These are phyloP conservation scores for Penicillium sp. DNA, from an alignment of 2,329 filamentous ascomycete genomes.

Conservation along the genomic window DNA sequence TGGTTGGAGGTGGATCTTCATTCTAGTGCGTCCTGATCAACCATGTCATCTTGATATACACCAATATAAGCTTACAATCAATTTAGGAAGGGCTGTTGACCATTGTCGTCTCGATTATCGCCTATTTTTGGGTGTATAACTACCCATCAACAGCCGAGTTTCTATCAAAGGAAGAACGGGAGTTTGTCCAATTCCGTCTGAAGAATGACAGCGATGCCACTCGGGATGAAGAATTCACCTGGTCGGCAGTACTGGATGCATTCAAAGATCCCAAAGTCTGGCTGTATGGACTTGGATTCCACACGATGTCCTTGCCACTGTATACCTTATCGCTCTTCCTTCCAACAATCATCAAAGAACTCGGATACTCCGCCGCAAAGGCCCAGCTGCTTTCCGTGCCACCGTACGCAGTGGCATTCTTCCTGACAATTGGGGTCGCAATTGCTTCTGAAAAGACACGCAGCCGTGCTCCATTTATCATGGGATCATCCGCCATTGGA, in stretches of 20 bases:
- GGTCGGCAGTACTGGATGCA: constrained; percentile 64
- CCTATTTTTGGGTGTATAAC: constrained; percentile 46
- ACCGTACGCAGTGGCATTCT: constrained; percentile 63
- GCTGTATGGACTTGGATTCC: constrained; percentile 20
- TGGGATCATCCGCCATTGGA: constrained; percentile 56
- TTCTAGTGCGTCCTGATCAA: constrained; percentile 45
- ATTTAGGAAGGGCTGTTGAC: constrained; percentile 66
- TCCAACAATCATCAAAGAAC: constrained; percentile 46
- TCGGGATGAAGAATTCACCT: constrained; percentile 66
- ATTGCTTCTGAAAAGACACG: constrained; percentile 55
- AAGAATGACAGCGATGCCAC: constrained; percentile 69
- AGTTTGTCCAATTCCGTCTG: constrained; percentile 62
- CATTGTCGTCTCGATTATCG: constrained; percentile 52
- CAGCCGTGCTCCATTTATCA: constrained; percentile 64
- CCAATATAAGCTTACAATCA: background rate
- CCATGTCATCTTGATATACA: background rate
- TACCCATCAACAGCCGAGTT: constrained; percentile 46
- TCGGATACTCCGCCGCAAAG: constrained; percentile 44
- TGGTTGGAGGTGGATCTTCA: constrained; percentile 66
- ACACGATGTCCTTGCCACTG: constrained; percentile 59
- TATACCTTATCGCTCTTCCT: constrained; percentile 44
- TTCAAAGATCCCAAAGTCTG: constrained; percentile 53
- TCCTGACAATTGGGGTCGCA: constrained; percentile 60
- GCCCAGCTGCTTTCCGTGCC: constrained; percentile 61
- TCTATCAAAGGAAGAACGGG: constrained; percentile 51